These are phyloP conservation scores for Morella rubra DNA, from an alignment of 306 rosid species.

Conservation along the genomic window DNA sequence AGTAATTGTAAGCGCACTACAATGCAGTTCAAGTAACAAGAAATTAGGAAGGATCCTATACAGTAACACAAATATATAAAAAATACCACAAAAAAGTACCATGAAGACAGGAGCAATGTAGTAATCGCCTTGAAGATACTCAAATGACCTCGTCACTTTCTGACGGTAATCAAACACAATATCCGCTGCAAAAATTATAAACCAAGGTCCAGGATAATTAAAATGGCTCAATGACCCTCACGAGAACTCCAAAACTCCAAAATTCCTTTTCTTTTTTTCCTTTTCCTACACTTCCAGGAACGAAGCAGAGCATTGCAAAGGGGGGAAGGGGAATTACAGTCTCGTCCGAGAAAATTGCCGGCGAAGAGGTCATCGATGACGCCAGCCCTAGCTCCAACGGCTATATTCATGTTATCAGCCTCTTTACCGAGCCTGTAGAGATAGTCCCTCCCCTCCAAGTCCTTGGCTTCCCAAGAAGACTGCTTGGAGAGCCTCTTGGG, in stretches of 20 bases:
- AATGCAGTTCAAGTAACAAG: not conserved
- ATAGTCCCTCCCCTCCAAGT: conserved; percentile 75
- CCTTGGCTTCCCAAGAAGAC: conserved; percentile 88
- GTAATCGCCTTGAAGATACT: conserved; percentile 86
- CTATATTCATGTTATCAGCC: conserved; percentile 93
- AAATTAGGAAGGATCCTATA: not conserved
- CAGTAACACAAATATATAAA: not conserved
- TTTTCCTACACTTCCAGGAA: not conserved
- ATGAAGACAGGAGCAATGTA: conserved; percentile 92
- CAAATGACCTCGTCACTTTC: conserved; percentile 77
- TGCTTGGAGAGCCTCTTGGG: conserved; percentile 66
- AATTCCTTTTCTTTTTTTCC: conserved; percentile 5
- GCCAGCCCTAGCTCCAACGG: conserved; percentile 91
- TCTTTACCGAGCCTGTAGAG: conserved; percentile 80
- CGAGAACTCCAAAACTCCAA: not conserved
- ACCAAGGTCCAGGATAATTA: not conserved
- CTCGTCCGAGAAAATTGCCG: conserved; percentile 86
- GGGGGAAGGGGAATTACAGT: conserved; percentile 39
- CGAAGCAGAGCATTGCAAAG: not conserved
- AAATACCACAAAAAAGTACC: conserved; percentile 40
- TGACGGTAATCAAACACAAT: conserved; percentile 97
- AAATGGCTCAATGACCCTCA: not conserved
- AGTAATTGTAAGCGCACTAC: not conserved
- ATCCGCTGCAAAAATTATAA: conserved; percentile 51
- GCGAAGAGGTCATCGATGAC: conserved; percentile 73